Percentiles rank a stretch among this genome's conserved stretches.
These are phyloP conservation scores for Lactarius indigo DNA, from an alignment of 768 basidiomycete genomes.

Conservation along the genomic window DNA sequence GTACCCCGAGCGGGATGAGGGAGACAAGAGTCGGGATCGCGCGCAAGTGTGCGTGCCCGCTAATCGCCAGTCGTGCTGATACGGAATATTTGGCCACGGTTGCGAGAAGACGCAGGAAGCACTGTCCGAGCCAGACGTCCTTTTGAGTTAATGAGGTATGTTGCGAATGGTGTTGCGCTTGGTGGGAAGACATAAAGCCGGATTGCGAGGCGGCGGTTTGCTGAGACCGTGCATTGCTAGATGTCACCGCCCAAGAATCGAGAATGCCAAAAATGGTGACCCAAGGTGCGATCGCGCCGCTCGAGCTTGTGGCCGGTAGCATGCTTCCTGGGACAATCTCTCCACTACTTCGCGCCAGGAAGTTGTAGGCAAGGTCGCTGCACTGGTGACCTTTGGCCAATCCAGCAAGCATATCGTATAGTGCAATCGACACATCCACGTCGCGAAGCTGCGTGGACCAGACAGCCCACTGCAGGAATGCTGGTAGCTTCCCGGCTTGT, in stretches of 20 bases:
- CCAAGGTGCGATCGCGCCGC: conserved; percentile 72
- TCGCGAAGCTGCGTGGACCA: conserved; percentile 80
- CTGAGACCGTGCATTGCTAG: conserved; percentile 44
- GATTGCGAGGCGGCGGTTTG: conserved; percentile 30
- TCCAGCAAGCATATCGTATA: conserved; percentile 88
- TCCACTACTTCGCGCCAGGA: conserved; percentile 72
- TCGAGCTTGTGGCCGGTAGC: conserved; percentile 40
- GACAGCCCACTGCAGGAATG: conserved; percentile 87
- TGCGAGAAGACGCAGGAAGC: conserved; percentile 77
- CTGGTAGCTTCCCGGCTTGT: conserved; percentile 58
- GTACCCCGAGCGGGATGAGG: conserved; percentile 75
- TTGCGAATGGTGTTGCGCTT: conserved; percentile 39
- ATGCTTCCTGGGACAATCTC: conserved; percentile 63
- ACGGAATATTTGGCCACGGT: conserved; percentile 73
- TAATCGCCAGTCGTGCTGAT: conserved; percentile 73
- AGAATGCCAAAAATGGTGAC: conserved; percentile 66
- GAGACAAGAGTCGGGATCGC: conserved; percentile 78
- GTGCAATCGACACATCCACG: conserved; percentile 65
- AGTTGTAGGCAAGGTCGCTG: conserved; percentile 85
- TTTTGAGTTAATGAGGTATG: conserved; percentile 53
- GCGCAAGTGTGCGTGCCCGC: conserved; percentile 72
- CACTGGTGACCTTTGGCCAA: conserved; percentile 81
- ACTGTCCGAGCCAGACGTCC: conserved; percentile 73
- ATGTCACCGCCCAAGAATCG: conserved; percentile 67
- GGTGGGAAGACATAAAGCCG: conserved; percentile 33